phyloP scores from a whole-genome alignment of 805 yeast species.

The Metschnikowia kofuensis region DNA sequence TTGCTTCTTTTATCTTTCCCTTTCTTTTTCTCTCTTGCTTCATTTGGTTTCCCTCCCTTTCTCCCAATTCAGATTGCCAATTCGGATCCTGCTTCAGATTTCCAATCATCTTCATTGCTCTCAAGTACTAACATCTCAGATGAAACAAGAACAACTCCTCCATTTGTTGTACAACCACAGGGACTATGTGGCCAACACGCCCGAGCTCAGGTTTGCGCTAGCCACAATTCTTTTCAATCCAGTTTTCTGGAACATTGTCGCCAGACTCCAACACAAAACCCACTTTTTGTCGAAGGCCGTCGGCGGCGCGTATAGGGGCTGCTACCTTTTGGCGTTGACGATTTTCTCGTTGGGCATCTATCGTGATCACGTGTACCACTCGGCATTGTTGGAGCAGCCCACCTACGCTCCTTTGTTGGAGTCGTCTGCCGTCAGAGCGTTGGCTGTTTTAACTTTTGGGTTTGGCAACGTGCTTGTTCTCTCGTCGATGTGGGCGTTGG shows the following conservation, averaged over 20 bases:
- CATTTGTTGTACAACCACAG: conserved; percentile 13
- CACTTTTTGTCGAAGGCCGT: conserved; percentile 72
- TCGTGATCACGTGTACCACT: conserved; percentile 73
- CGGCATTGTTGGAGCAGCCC: conserved; percentile 71
- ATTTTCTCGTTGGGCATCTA: conserved; percentile 83
- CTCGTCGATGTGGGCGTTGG: conserved; percentile 86
- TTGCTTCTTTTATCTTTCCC: no score
- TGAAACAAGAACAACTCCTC: conserved; percentile 13
- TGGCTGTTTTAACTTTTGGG: conserved; percentile 56
- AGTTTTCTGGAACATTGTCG: conserved; percentile 90
- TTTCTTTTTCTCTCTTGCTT: no score
- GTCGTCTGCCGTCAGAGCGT: conserved; percentile 34
- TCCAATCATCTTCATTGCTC: background rate
- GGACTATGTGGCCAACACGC: conserved; percentile 15
- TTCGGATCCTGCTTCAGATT: no score
- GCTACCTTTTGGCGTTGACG: conserved; percentile 77
- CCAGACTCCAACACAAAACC: conserved; percentile 79
- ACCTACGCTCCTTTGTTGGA: conserved; percentile 52
- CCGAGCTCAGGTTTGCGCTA: conserved; percentile 38
- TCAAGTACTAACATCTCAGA: conserved; percentile 7
- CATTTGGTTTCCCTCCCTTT: no score
- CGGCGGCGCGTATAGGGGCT: conserved; percentile 69
- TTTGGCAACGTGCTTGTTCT: conserved; percentile 79
- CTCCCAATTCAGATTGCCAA: no score
- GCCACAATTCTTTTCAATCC: conserved; percentile 86